Evolutionary conservation across 306 rosid genomes (phyloP).

Genomic region (Morella rubra): DNA sequence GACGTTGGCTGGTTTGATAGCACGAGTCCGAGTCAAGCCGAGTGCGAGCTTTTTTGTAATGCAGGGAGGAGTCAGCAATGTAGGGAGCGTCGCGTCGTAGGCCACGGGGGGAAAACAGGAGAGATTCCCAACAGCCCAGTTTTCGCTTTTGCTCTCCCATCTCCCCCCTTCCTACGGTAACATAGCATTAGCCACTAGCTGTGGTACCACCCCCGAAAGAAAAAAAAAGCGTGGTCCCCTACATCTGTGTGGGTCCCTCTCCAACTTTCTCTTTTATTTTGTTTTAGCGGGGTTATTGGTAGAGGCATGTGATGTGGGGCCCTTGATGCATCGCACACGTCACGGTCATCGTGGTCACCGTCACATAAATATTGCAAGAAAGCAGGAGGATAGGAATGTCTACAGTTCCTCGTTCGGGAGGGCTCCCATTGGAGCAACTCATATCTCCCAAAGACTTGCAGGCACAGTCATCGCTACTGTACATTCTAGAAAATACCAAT

Average conservation of each 20-base stretch:
- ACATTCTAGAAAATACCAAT: too few species aligned
- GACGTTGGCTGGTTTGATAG: too few species aligned
- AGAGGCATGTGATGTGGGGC: conserved; percentile 66
- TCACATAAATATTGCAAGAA: conserved; percentile 43
- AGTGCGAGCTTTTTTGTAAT: not conserved
- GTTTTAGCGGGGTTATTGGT: conserved; percentile 27
- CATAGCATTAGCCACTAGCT: too few species aligned
- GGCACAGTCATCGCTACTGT: too few species aligned
- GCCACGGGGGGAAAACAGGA: conserved; percentile 13
- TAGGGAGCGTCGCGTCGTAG: not conserved
- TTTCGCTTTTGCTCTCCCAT: not conserved
- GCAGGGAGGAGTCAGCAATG: not conserved
- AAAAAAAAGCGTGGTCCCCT: conserved; percentile 30
- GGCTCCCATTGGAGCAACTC: too few species aligned
- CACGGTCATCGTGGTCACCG: conserved; percentile 37
- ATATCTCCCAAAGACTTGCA: too few species aligned
- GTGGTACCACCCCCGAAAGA: not conserved
- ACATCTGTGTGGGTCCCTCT: conserved; percentile 32
- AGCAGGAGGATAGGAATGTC: conserved; percentile 34
- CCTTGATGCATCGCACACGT: conserved; percentile 33
- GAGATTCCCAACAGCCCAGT: conserved; percentile 16
- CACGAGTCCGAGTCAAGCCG: too few species aligned
- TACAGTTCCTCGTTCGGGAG: conserved; percentile 8
- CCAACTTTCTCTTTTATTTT: conserved; percentile 4
- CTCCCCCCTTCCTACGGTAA: not conserved